Percentiles rank a stretch among this genome's conserved stretches.
Conservation (phyloP, 192 early-diverging fungal species). For the Backusella tarrabulga region DNA sequence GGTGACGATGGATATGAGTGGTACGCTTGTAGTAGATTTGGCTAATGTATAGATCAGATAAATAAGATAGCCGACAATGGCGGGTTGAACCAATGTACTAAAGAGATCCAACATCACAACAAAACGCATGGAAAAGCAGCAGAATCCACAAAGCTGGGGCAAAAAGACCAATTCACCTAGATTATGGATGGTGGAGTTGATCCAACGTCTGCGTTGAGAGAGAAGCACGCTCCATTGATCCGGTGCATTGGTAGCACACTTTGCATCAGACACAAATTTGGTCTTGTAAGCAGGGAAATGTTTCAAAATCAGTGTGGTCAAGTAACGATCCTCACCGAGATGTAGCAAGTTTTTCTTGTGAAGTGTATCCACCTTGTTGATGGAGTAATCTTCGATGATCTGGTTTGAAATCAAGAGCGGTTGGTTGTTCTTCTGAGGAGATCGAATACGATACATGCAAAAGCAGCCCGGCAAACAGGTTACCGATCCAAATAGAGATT, state of each 20-base stretch:
- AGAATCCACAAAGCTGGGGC: conserved; percentile 93
- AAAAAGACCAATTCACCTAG: conserved; percentile 90
- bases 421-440: conserved; percentile 74
- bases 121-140: conserved; percentile 96
- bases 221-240: conserved; percentile 90
- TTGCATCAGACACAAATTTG: conserved; percentile 88
- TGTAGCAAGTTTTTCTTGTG: conserved; percentile 98
- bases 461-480: conserved; percentile 99
- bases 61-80: conserved; percentile 79
- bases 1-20: conserved; percentile 81
- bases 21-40: conserved; percentile 54
- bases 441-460: conserved; percentile 95
- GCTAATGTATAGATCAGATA: conserved; percentile 74
- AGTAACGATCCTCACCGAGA: conserved; percentile 97
- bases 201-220: conserved; percentile 99
- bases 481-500: conserved; percentile 94
- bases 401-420: conserved; percentile 86
- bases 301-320: conserved; percentile 91
- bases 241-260: conserved; percentile 90
- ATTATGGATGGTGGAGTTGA: conserved; percentile 99
- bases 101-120: conserved; percentile 95
- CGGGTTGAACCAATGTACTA: conserved; percentile 89
- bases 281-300: conserved; percentile 95
- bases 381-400: conserved; percentile 90
- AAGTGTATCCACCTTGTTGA: conserved; percentile 94